Evolutionary conservation across 2,329 filamentous ascomycete species (phyloP), one percentile per base, ranked within the genome.

Genomic region (Didymella lethalis): DNA sequence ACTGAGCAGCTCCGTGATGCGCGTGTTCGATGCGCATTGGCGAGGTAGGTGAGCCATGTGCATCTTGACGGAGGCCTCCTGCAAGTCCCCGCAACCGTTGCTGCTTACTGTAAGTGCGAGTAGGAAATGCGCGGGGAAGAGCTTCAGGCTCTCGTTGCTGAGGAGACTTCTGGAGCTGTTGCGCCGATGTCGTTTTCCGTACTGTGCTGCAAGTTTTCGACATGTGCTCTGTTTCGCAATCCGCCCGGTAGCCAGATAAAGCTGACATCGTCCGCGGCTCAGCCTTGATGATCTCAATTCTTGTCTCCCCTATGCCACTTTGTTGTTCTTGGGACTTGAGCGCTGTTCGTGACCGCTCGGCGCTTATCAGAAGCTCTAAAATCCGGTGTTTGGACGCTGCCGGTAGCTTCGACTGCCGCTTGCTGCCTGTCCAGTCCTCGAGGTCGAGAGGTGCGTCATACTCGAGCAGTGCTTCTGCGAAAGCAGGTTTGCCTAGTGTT

Each of bases 401-500:
- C 14, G 45, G 25, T 23, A 59, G 47, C 23, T 64, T 25, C 7
- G 71, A 36, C 3, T 53, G 54, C 34, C 55, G 59, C 10, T 58
- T 64, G 2, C 47, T 49, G 2, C 61, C 57, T 2, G 48, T 55
- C 74, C 74, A 75, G 3, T 73, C 66, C 31, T 68, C 55, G n/a
- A 75, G 59, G 1, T 48, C 38, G 38, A 75, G 68, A 4, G 66
- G 51, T 18, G 72, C 68, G n/a, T 72, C 72, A 26, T 63, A 46
- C 58, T 66, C 65, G n/a, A 76, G 61, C 23, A 76, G 44, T 6
- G 57, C 61, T 31, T 67, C 54, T 1, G 75, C 70, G 32, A 75
- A 76, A 4, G 48, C 10, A 2, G 57, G 57, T 44, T 75, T 76
- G 16, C 65, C 60, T 44, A 69, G 23, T 7, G 63, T 70, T 5